A percentile compares a stretch with the other conserved stretches of the same genome.
Evolutionary conservation across 768 basidiomycete species (phyloP).

Genomic region (Macrolepiota albuminosa): DNA sequence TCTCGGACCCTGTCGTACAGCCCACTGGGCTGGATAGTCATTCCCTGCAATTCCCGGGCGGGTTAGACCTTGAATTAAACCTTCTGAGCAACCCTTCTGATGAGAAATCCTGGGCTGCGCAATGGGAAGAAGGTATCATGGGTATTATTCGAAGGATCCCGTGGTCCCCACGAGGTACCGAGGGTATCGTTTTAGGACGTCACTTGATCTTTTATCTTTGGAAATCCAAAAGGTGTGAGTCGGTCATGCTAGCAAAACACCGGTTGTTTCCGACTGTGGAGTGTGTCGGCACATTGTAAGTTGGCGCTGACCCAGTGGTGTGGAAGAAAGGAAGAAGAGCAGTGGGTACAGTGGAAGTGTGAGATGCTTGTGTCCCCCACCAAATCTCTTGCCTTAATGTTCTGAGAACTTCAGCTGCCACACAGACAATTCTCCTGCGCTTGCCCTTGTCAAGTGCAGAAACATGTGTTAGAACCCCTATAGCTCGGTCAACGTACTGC

Average conservation of each 20-base stretch:
- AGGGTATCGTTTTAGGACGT: neutral
- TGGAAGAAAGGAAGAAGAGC: neutral
- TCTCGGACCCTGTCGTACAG: neutral
- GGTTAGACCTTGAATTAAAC: neutral
- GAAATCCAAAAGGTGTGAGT: neutral
- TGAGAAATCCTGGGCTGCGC: neutral
- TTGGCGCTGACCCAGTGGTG: neutral
- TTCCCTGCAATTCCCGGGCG: neutral
- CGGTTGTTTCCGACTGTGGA: constrained; percentile 5
- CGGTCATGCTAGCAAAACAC: constrained; percentile 10
- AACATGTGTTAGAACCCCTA: constrained; percentile 31
- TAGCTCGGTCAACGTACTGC: constrained; percentile 31
- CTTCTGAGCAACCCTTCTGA: neutral
- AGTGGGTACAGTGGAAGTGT: neutral
- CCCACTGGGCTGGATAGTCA: neutral
- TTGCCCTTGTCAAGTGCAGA: constrained; percentile 28
- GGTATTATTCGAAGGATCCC: neutral
- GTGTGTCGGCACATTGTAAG: neutral
- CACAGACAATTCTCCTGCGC: constrained; percentile 32
- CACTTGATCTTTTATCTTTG: neutral
- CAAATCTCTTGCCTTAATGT: constrained; percentile 25
- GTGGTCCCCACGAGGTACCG: neutral
- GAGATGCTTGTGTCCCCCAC: constrained; percentile 15
- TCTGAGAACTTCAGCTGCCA: constrained; percentile 34
- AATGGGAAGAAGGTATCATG: neutral